A percentile compares a stretch with the other conserved stretches of the same genome.
Evolutionary conservation across 2,329 filamentous ascomycete species (phyloP).

Genomic region (Periconia macrospinosa): DNA sequence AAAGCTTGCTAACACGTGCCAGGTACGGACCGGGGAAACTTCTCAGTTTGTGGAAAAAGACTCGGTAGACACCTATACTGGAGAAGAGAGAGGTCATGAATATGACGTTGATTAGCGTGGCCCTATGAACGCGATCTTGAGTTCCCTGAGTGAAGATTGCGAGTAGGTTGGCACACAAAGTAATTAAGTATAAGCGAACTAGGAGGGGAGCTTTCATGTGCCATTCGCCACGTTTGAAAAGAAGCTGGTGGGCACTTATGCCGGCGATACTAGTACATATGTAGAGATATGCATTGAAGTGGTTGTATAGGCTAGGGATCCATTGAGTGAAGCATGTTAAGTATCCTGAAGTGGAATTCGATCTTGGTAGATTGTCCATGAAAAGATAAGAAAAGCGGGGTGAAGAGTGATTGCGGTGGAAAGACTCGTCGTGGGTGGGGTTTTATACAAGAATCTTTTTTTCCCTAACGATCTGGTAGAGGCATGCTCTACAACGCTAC

Average conservation of each 20-base stretch:
- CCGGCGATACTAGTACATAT: background rate
- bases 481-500: background rate
- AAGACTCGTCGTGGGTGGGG: too few relatives aligned
- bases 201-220: background rate
- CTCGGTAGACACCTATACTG: background rate
- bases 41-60: constrained; percentile 5
- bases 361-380: background rate
- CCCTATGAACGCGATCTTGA: background rate
- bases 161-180: background rate
- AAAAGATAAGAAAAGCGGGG: background rate
- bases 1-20: constrained; percentile 5
- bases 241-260: background rate
- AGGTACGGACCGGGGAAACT: constrained; percentile 4
- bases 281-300: background rate
- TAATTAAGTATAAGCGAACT: background rate
- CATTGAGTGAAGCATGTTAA: background rate
- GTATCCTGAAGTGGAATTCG: too few relatives aligned
- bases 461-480: background rate
- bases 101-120: background rate
- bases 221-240: background rate
- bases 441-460: background rate
- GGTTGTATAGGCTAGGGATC: background rate
- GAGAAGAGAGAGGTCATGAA: background rate
- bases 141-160: background rate
- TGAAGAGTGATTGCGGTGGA: too few relatives aligned